Evolutionary conservation across 148 eudicot genomes (phyloP).

Genomic region (Rhododendron ferrugineum): DNA sequence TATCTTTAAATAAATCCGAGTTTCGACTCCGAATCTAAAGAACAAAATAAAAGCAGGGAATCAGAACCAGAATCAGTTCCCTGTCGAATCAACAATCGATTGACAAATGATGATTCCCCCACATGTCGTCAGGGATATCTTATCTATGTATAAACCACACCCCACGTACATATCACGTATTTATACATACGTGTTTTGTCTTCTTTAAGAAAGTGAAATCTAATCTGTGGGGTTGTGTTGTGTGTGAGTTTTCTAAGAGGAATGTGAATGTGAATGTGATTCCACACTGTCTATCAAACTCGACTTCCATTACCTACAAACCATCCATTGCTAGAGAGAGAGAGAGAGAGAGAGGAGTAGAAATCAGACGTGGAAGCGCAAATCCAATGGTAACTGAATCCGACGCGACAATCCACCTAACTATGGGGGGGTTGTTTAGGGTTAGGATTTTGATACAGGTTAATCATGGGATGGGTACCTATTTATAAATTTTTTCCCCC

Average conservation of each 20-base stretch:
- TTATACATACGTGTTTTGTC: background rate
- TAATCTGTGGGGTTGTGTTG: background rate
- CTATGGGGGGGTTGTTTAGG: background rate
- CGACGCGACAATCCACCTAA: background rate
- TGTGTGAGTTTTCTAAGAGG: background rate
- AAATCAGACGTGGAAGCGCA: conserved; percentile 9
- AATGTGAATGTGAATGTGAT: conserved; percentile 13
- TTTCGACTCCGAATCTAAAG: background rate
- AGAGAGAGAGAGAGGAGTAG: background rate
- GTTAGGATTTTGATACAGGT: background rate
- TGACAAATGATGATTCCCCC: background rate
- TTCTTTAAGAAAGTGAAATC: background rate
- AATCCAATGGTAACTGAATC: background rate
- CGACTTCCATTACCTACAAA: background rate
- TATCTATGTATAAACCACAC: background rate
- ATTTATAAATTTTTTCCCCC: background rate
- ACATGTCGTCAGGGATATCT: background rate
- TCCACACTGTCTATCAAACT: conserved; percentile 2
- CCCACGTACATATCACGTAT: background rate
- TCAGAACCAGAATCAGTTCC: conserved; percentile 13
- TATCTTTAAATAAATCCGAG: background rate
- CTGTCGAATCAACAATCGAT: background rate
- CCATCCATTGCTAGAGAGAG: background rate
- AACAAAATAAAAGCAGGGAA: background rate
- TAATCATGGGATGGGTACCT: background rate